A percentile compares a stretch with the other conserved stretches of the same genome.
phyloP scores from a whole-genome alignment of 305 asterid genomes.

The Fraxinus floribunda region DNA sequence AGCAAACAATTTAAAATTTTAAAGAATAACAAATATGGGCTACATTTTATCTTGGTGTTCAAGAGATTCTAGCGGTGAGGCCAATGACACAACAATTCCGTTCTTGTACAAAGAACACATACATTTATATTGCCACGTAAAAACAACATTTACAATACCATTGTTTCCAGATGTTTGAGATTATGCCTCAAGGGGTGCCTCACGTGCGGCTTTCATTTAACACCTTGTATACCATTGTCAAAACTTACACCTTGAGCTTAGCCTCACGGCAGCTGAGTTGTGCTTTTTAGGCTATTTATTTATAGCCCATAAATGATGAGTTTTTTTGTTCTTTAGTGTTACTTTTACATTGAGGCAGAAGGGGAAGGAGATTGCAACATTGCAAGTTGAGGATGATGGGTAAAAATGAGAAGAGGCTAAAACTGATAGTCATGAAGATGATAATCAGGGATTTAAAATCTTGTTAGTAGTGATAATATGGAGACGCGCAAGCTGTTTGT shows the following conservation, averaged over 20 bases:
- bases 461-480: background rate
- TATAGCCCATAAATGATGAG: background rate
- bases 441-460: background rate
- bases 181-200: background rate
- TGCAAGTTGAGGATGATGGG: background rate
- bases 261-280: background rate
- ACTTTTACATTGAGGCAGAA: background rate
- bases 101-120: background rate
- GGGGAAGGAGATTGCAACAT: background rate
- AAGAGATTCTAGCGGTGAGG: background rate
- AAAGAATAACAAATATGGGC: too few relatives aligned
- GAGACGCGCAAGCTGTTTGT: background rate
- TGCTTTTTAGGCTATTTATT: background rate
- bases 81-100: background rate
- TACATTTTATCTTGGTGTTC: background rate
- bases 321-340: background rate
- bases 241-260: background rate
- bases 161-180: background rate
- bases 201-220: background rate
- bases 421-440: background rate
- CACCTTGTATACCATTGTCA: background rate
- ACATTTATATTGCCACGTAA: background rate
- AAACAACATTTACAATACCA: background rate
- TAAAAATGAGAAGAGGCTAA: background rate
- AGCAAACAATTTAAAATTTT: too few relatives aligned